These are phyloP conservation scores for Kalaharituber pfeilii DNA, from an alignment of 2,329 filamentous ascomycete genomes.

Conservation along the genomic window DNA sequence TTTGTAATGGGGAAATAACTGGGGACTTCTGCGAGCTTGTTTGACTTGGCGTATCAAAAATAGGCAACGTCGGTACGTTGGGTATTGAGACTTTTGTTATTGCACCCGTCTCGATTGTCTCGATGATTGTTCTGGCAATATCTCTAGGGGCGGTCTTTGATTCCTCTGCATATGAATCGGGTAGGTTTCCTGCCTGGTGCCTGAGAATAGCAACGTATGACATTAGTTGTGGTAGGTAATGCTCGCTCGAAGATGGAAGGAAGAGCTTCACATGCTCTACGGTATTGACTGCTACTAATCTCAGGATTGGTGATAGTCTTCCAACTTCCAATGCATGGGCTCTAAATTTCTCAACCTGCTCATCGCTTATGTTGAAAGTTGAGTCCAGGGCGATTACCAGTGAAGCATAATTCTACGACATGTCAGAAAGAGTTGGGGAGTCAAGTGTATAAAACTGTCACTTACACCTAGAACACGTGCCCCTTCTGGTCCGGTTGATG, in stretches of 20 bases:
- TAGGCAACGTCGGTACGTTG: conserved; percentile 10
- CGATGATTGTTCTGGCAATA: conserved; percentile 11
- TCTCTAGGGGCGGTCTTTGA: conserved; percentile 4
- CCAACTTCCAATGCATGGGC: conserved; percentile 9
- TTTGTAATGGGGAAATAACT: no score
- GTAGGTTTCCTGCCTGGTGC: conserved; percentile 8
- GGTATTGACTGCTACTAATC: conserved; percentile 15
- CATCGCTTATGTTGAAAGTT: conserved; percentile 10
- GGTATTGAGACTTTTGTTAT: conserved; percentile 6
- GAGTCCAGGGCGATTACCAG: conserved; percentile 18
- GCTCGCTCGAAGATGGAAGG: not conserved
- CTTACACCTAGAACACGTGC: conserved; percentile 9
- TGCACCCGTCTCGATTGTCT: conserved; percentile 2
- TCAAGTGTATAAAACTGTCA: not conserved
- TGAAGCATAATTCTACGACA: conserved; percentile 9
- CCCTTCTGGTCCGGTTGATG: conserved; percentile 9
- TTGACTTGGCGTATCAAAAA: conserved; percentile 8
- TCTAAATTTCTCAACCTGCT: conserved; percentile 9
- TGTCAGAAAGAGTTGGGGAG: not conserved
- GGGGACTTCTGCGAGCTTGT: not conserved
- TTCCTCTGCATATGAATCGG: conserved; percentile 7
- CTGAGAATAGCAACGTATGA: conserved; percentile 12
- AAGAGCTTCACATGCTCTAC: conserved; percentile 17
- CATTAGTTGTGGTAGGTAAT: conserved; percentile 5
- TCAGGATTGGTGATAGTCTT: conserved; percentile 16